phyloP scores from a whole-genome alignment of 768 basidiomycete genomes.

The Paxillus rubicundulus region DNA sequence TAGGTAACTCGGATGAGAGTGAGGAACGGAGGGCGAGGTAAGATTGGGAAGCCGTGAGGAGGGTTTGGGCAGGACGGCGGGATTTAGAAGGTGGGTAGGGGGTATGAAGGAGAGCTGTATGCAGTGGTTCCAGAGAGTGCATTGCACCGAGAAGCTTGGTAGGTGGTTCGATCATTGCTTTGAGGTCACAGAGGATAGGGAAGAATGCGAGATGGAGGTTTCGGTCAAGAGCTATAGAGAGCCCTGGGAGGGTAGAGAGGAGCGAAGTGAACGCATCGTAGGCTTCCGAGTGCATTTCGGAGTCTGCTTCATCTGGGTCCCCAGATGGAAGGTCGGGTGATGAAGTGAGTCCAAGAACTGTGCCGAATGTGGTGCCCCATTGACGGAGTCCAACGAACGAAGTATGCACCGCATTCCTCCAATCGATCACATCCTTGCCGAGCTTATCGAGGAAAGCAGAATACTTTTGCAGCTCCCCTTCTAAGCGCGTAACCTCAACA shows the following conservation, averaged over 20 bases:
- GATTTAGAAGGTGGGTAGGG: conserved; percentile 55
- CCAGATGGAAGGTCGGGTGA: conserved; percentile 23
- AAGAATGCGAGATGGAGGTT: conserved; percentile 54
- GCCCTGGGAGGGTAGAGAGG: conserved; percentile 53
- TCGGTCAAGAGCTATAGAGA: conserved; percentile 51
- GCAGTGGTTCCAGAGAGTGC: conserved; percentile 70
- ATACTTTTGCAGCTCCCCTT: conserved; percentile 53
- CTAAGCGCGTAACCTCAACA: conserved; percentile 51
- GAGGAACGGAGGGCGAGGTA: conserved; percentile 77
- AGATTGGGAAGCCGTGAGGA: conserved; percentile 71
- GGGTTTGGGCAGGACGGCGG: conserved; percentile 56
- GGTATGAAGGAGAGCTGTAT: conserved; percentile 66
- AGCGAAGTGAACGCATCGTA: conserved; percentile 68
- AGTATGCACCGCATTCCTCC: conserved; percentile 52
- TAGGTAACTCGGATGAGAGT: conserved; percentile 67
- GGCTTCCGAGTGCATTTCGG: conserved; percentile 48
- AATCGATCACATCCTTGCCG: conserved; percentile 60
- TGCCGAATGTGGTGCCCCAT: conserved; percentile 67
- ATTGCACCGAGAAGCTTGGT: conserved; percentile 67
- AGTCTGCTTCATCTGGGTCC: conserved; percentile 14
- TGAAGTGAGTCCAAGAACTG: conserved; percentile 59
- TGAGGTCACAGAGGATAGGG: conserved; percentile 54
- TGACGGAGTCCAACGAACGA: conserved; percentile 48
- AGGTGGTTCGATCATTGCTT: conserved; percentile 60
- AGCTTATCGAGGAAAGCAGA: conserved; percentile 61